Base-by-base conservation (phyloP, 768 basidiomycete species). In the Crucibulum laeve region DNA sequence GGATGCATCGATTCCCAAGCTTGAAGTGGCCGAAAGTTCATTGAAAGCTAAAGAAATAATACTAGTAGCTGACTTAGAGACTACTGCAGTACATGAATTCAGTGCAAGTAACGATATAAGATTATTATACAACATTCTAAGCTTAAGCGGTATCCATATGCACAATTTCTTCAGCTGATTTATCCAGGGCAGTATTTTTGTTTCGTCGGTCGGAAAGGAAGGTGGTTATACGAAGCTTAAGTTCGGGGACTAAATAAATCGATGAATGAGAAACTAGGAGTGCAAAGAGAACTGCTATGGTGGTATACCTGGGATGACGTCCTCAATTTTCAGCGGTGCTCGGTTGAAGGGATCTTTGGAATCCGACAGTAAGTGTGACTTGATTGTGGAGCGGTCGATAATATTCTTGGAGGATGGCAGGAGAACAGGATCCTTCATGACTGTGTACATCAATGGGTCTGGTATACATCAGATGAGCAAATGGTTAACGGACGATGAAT, bases 281-380 rank as follows among this genome's bases (percentile, higher is more conserved):
- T 15, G 40, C 8, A 43, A 22, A 36, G 18, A 8, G 15, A 30
- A 19, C 23, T 41, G 38, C 10, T 47, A 58, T 33, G 53, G 45
- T 37, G 5, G 65, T 82, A 51, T 53, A 91, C 93, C 65, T 21
- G 90, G 79, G 45, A 82, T 59, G 11, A 94, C 84, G 8, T 94
- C 87, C 43, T 86, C 87, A 49, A 93, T 80, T 7, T 70, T 62
- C 21, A 96, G 69, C 1, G 95, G 91, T 25, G 74, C 69, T 22
- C 96, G 84, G 63, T 97, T 99, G 77, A 98, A 99, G 1, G 96
- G 96, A 63, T 99, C 96, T 42, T 82, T 89, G 14, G 83, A 65
- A 54, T 96, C 94, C 0, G 92, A 95, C 15, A 99, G 69, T 25
- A 97, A 68, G 61, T 96, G 93, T 1, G 92, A 87, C 55, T 95